Conservation (phyloP, 2,329 filamentous ascomycete species). For the Aspergillus carbonarius region DNA sequence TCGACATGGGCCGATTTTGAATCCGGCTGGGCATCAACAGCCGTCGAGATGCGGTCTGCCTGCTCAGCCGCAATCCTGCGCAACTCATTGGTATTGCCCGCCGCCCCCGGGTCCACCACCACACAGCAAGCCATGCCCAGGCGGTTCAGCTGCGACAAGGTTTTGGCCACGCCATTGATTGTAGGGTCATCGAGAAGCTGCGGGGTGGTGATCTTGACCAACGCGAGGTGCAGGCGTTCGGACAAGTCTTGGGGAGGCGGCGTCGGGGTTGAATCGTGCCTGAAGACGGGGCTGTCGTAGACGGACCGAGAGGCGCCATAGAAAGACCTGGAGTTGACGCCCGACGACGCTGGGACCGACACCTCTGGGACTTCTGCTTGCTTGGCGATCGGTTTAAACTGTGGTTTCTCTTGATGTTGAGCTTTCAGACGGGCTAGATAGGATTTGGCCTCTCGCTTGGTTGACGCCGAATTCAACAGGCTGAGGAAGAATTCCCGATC, state of each 20-base stretch:
- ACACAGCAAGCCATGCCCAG: conserved; percentile 81
- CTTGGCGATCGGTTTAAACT: conserved; percentile 33
- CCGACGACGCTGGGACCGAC: conserved; percentile 34
- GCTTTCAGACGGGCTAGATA: conserved; percentile 83
- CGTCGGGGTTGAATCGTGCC: conserved; percentile 50
- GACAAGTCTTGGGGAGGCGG: conserved; percentile 36
- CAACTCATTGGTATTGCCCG: conserved; percentile 39
- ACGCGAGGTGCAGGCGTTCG: conserved; percentile 69
- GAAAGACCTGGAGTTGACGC: conserved; percentile 62
- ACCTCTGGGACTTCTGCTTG: conserved; percentile 16
- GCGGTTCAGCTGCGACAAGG: conserved; percentile 76
- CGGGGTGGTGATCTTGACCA: conserved; percentile 79
- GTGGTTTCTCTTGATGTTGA: conserved; percentile 35
- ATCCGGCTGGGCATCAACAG: conserved; percentile 68
- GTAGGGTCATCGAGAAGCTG: conserved; percentile 68
- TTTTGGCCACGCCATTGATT: conserved; percentile 74
- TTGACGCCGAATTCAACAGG: conserved; percentile 82
- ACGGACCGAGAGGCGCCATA: conserved; percentile 60
- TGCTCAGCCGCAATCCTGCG: conserved; percentile 59
- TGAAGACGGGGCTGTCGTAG: conserved; percentile 60
- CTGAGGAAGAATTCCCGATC: conserved; percentile 75
- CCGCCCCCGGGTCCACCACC: conserved; percentile 68
- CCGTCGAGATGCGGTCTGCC: conserved; percentile 69
- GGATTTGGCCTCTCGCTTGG: conserved; percentile 86
- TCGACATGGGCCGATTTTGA: conserved; percentile 69